Evolutionary conservation across 805 yeast species (phyloP).

Genomic region (Maudiozyma barnettii): DNA sequence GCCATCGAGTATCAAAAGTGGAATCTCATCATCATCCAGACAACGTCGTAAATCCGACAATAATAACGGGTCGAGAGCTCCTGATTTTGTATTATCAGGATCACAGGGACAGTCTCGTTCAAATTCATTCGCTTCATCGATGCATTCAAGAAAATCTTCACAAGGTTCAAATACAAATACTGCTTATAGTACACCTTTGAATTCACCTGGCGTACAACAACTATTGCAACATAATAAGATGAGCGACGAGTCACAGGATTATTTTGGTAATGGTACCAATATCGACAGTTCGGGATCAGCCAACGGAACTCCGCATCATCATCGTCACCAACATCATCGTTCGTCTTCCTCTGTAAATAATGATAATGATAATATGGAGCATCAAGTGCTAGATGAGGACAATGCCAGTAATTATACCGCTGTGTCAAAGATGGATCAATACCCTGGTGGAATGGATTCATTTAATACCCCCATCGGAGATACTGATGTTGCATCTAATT

Average conservation of each 20-base stretch:
- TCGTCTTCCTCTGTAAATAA: constrained; percentile 1
- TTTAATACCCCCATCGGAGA: background rate
- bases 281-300: background rate
- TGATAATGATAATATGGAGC: background rate
- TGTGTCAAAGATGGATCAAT: background rate
- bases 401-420: background rate
- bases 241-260: constrained; percentile 10
- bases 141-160: constrained; percentile 26
- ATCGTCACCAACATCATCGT: constrained; percentile 1
- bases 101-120: constrained; percentile 11
- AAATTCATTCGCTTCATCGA: constrained; percentile 24
- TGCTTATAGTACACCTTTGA: constrained; percentile 26
- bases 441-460: background rate
- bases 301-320: background rate
- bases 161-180: constrained; percentile 21
- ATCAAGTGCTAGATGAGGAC: background rate
- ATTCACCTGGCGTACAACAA: constrained; percentile 22
- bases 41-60: constrained; percentile 18
- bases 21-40: constrained; percentile 14
- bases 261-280: constrained; percentile 10
- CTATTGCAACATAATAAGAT: constrained; percentile 2
- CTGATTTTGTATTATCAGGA: background rate
- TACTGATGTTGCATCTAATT: background rate
- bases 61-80: background rate
- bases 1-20: constrained; percentile 19